These are phyloP conservation scores for Entelexis paramagnoliae DNA, from an alignment of 1,139 yeast genomes.

Conservation along the genomic window DNA sequence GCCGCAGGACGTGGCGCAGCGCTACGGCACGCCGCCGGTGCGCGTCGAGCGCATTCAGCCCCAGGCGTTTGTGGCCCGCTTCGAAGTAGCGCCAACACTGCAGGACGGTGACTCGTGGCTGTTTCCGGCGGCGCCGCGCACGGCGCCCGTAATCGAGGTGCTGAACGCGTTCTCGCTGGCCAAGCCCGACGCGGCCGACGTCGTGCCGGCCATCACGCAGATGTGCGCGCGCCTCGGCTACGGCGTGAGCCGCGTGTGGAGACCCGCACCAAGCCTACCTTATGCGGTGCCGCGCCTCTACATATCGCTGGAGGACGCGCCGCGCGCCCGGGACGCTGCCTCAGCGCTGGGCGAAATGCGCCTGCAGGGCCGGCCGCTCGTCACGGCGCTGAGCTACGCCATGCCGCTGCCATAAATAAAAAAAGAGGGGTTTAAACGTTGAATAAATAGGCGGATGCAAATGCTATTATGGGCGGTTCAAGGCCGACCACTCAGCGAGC, in stretches of 20 bases:
- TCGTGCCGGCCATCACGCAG: background rate
- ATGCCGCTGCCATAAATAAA: no score
- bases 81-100: background rate
- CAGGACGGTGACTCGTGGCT: conserved; percentile 24
- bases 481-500: conserved; percentile 14
- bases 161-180: conserved; percentile 6
- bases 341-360: conserved; percentile 3
- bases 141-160: conserved; percentile 1
- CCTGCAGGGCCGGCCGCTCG: conserved; percentile 12
- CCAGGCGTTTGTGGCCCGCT: background rate
- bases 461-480: background rate
- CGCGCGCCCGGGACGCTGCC: background rate
- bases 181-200: background rate
- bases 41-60: background rate
- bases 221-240: conserved; percentile 3
- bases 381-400: conserved; percentile 2
- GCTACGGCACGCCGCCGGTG: background rate
- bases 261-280: background rate
- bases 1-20: background rate
- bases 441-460: background rate
- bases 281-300: conserved; percentile 10
- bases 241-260: background rate
- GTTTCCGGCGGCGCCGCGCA: background rate
- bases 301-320: conserved; percentile 5
- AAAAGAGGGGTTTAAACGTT: no score